Percentiles rank a stretch among this genome's conserved stretches.
phyloP scores from a whole-genome alignment of 129 eudicot genomes.

The Pulicaria dysenterica region DNA sequence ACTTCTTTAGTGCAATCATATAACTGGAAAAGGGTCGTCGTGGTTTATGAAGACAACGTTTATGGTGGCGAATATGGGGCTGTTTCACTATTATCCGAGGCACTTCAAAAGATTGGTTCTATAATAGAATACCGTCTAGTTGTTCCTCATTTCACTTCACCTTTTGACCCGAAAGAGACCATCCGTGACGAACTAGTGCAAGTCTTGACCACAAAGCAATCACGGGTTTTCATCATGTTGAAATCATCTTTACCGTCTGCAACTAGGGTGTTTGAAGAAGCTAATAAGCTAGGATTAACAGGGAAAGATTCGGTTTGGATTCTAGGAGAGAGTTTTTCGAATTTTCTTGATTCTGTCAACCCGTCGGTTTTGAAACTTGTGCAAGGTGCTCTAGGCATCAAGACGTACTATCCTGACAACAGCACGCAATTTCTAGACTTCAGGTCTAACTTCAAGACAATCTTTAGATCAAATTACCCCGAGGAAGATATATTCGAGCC shows the following conservation, averaged over 20 bases:
- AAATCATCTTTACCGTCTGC: slow-evolving; percentile 35
- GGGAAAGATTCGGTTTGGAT: slow-evolving; percentile 57
- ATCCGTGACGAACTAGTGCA: slow-evolving; percentile 33
- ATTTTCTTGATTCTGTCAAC: slow-evolving; percentile 49
- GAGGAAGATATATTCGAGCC: slow-evolving; percentile 43
- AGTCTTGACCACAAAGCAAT: slow-evolving; percentile 28
- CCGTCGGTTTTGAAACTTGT: slow-evolving; percentile 29
- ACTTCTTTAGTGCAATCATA: slow-evolving; percentile 36
- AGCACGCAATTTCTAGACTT: slow-evolving; percentile 31
- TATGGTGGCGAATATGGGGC: slow-evolving; percentile 50
- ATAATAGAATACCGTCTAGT: slow-evolving; percentile 40
- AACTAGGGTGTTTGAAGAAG: slow-evolving; percentile 50
- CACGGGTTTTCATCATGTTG: slow-evolving; percentile 51
- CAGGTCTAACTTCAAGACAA: slow-evolving; percentile 29
- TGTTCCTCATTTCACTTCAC: slow-evolving; percentile 47
- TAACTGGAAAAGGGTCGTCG: slow-evolving; percentile 50
- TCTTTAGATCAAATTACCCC: slow-evolving; percentile 37
- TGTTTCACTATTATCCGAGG: slow-evolving; percentile 43
- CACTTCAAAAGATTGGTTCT: slow-evolving; percentile 35
- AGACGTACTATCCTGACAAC: slow-evolving; percentile 31
- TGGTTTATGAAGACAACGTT: slow-evolving; percentile 45
- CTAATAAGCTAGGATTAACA: slow-evolving; percentile 42
- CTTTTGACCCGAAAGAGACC: slow-evolving; percentile 39
- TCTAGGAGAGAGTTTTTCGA: slow-evolving; percentile 37
- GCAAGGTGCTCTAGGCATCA: slow-evolving; percentile 52